Evolutionary conservation across 345 rosid genomes (phyloP).

Genomic region (Citrus cavaleriei): DNA sequence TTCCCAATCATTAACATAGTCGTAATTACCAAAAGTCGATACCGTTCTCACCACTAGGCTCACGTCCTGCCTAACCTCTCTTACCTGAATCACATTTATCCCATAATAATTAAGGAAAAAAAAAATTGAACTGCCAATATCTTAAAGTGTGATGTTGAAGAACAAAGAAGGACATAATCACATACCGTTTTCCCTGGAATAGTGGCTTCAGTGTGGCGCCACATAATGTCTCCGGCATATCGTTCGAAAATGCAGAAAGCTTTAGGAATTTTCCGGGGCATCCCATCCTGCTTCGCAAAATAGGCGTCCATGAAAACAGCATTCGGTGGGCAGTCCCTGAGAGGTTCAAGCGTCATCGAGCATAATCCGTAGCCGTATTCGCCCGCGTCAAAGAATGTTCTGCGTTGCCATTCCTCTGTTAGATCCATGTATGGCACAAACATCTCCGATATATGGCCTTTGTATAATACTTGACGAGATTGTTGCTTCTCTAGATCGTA

Average conservation of each 20-base stretch:
- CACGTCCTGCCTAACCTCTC: slow-evolving; percentile 28
- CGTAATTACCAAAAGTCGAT: slow-evolving; percentile 26
- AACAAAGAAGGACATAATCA: background rate
- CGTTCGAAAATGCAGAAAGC: slow-evolving; percentile 36
- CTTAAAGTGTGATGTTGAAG: background rate
- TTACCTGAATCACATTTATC: slow-evolving; percentile 9
- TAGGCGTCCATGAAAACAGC: slow-evolving; percentile 26
- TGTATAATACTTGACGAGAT: slow-evolving; percentile 25
- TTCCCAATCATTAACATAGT: slow-evolving; percentile 32
- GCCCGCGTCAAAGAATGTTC: slow-evolving; percentile 22
- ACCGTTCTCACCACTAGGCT: slow-evolving; percentile 32
- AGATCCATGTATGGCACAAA: slow-evolving; percentile 38
- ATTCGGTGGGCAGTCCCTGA: slow-evolving; percentile 27
- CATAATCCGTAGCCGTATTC: slow-evolving; percentile 30
- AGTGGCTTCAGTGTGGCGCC: slow-evolving; percentile 45
- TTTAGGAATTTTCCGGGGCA: slow-evolving; percentile 5
- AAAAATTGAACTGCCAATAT: background rate
- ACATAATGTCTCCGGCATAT: slow-evolving; percentile 38
- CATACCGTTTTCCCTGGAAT: slow-evolving; percentile 25
- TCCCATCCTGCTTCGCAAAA: slow-evolving; percentile 19
- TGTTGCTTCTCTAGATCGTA: slow-evolving; percentile 20
- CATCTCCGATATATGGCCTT: slow-evolving; percentile 27
- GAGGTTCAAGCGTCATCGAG: slow-evolving; percentile 17
- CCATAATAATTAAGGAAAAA: no score
- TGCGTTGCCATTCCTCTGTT: slow-evolving; percentile 25